Percentiles rank a stretch among this genome's conserved stretches.
These are phyloP conservation scores for Carnegiea gigantea DNA, from an alignment of 179 eudicot genomes.

Conservation along the genomic window DNA sequence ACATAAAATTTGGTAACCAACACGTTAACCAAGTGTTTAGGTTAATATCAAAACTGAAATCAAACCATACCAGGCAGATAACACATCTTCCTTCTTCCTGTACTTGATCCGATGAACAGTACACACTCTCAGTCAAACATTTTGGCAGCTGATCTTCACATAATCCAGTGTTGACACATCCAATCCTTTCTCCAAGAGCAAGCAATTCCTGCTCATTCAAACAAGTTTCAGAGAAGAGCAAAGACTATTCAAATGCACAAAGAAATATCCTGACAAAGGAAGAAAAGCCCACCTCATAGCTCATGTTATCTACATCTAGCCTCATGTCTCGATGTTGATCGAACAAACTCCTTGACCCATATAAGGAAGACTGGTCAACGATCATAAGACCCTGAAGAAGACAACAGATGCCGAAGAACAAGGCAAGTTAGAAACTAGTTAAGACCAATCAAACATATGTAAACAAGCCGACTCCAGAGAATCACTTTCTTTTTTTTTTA, in stretches of 20 bases:
- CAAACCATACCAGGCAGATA: constrained; percentile 68
- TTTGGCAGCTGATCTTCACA: constrained; percentile 54
- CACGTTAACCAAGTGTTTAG: not conserved
- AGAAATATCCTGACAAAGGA: not conserved
- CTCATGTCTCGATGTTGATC: constrained; percentile 52
- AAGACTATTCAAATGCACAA: not conserved
- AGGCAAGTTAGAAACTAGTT: not conserved
- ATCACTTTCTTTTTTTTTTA: not conserved
- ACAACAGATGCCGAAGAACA: constrained; percentile 6
- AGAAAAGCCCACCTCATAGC: constrained; percentile 61
- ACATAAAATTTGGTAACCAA: not conserved
- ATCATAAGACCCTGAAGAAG: constrained; percentile 59
- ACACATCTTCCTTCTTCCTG: constrained; percentile 71
- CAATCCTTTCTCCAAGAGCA: constrained; percentile 82
- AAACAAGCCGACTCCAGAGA: not conserved
- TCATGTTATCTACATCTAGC: constrained; percentile 51
- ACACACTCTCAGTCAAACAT: constrained; percentile 65
- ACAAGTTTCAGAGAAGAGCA: not conserved
- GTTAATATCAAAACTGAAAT: not conserved
- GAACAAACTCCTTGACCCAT: constrained; percentile 55
- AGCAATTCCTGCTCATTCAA: constrained; percentile 64
- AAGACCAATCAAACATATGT: not conserved
- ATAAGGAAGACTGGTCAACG: constrained; percentile 51
- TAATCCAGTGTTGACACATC: constrained; percentile 76
- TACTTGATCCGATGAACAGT: constrained; percentile 57